phyloP scores from a whole-genome alignment of 257 asterid species.

The Solanum virginianum region DNA sequence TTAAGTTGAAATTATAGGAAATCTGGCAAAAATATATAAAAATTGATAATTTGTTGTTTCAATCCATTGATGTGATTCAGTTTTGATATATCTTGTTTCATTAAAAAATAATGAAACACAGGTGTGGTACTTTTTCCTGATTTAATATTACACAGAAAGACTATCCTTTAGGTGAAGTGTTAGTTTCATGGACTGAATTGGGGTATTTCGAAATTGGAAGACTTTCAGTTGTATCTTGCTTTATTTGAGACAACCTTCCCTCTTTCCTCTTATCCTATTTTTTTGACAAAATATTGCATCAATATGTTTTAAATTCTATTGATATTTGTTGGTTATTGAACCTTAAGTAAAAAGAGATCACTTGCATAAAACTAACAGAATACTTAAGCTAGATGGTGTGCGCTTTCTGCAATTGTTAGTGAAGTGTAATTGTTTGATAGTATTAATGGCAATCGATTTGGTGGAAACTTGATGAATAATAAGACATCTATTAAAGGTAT shows the following conservation, averaged over 20 bases:
- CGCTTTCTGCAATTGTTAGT: not conserved
- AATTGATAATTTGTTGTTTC: not conserved
- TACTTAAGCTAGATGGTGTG: too few relatives aligned
- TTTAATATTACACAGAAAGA: not conserved
- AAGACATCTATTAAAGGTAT: not conserved
- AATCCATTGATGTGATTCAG: not conserved
- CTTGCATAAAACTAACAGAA: too few relatives aligned
- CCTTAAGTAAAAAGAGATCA: too few relatives aligned
- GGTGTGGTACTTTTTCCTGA: not conserved
- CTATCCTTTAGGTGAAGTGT: not conserved
- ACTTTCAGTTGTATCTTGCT: not conserved
- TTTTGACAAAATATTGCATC: too few relatives aligned
- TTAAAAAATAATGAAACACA: not conserved
- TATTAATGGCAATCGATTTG: not conserved
- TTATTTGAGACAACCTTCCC: too few relatives aligned
- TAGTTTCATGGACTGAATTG: not conserved
- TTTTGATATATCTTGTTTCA: not conserved
- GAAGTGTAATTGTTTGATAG: too few relatives aligned
- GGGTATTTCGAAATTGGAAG: not conserved
- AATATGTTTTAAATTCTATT: too few relatives aligned
- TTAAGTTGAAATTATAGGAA: too few relatives aligned
- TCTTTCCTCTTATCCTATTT: not conserved
- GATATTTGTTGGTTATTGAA: too few relatives aligned
- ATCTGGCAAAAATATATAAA: too few relatives aligned
- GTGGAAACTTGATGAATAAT: not conserved